Percentiles rank a stretch among this genome's conserved stretches.
Evolutionary conservation across 768 basidiomycete species (phyloP).

Genomic region (Kwoniella sp.): DNA sequence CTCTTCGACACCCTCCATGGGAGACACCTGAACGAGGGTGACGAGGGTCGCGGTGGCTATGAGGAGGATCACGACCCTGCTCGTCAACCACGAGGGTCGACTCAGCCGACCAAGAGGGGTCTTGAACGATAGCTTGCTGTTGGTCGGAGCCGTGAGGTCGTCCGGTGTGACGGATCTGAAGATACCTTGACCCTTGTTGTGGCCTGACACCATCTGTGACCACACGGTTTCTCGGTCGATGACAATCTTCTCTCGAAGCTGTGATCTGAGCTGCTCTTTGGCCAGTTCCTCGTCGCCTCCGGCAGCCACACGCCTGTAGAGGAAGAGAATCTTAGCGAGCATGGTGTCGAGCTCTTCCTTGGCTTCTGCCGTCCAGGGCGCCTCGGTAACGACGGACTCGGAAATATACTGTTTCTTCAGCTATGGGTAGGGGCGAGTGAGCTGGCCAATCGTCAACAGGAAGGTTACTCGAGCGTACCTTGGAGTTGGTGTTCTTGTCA

Average conservation of each 20-base stretch:
- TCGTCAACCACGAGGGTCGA: slow-evolving; percentile 56
- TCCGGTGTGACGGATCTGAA: slow-evolving; percentile 50
- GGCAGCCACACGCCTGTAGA: slow-evolving; percentile 83
- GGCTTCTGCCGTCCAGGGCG: slow-evolving; percentile 64
- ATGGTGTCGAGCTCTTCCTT: slow-evolving; percentile 62
- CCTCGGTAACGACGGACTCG: slow-evolving; percentile 61
- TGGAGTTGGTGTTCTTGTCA: slow-evolving; percentile 76
- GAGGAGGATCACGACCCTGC: slow-evolving; percentile 59
- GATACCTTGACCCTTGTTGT: slow-evolving; percentile 58
- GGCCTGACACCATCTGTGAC: slow-evolving; percentile 60
- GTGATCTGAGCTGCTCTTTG: slow-evolving; percentile 72
- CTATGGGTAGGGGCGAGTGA: slow-evolving; percentile 45
- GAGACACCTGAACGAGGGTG: slow-evolving; percentile 56
- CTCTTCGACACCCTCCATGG: slow-evolving; percentile 64
- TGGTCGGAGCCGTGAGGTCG: slow-evolving; percentile 53
- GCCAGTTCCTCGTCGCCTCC: slow-evolving; percentile 66
- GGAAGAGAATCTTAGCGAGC: slow-evolving; percentile 59
- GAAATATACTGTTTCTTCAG: slow-evolving; percentile 75
- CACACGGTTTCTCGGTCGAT: slow-evolving; percentile 98
- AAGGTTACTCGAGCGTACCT: too few species aligned
- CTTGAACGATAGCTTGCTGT: slow-evolving; percentile 54
- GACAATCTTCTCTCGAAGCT: slow-evolving; percentile 80
- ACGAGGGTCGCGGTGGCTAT: slow-evolving; percentile 60
- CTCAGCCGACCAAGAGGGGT: slow-evolving; percentile 67
- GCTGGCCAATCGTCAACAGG: slow-evolving; percentile 5